Base-by-base conservation (phyloP, 345 rosid genomes). In the Odontarrhena argentea region DNA sequence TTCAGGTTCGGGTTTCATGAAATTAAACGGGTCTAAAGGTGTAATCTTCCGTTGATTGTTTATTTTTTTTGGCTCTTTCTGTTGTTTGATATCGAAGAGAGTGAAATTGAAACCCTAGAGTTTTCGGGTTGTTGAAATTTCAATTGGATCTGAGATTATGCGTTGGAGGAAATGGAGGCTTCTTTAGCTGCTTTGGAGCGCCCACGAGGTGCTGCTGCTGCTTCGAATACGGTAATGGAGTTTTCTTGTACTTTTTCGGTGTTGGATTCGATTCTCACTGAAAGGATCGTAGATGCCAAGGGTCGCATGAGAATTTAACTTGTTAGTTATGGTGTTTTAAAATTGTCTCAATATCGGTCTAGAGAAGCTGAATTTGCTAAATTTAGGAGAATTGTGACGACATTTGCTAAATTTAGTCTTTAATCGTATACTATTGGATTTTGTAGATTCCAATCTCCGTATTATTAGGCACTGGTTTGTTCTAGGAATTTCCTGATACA, bases 101-200 rank as follows among this genome's bases (percentile, higher is more conserved):
- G 64, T 66, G 55, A 59, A 50, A 34, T 72, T 43, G 58, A 38
- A 74, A 67, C 69, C 69, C 64, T 60, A 61, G 45, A 47, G 1
- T 3, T 49, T 9, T 62, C 14, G 49, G 44, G 1, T 13, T 52
- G 22, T 7, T 55, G 28, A 32, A 47, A 30, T 15, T 53, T 36
- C 26, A 25, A 15, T 72, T 74, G 73, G 73, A 74, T 74, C 77
- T 60, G 65, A 60, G 77, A 74, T 74, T 74, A 74, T 74, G 77
- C 77, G 38, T 22, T 68, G 55, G 69, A 62, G 71, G 55, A 77
- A 84, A 92, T 92, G 98, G 87, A 93, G 78, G 83, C 80, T 85
- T 77, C 98, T 68, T 63, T 85, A 78, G 86, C 91, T 62, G 85
- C 89, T 78, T 79, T 89, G 75, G 98, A 92, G 81, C 90, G 95